Evolutionary conservation across 2,329 filamentous ascomycete species (phyloP), one percentile per base, ranked within the genome.

Genomic region (Elsinoe ampelina): DNA sequence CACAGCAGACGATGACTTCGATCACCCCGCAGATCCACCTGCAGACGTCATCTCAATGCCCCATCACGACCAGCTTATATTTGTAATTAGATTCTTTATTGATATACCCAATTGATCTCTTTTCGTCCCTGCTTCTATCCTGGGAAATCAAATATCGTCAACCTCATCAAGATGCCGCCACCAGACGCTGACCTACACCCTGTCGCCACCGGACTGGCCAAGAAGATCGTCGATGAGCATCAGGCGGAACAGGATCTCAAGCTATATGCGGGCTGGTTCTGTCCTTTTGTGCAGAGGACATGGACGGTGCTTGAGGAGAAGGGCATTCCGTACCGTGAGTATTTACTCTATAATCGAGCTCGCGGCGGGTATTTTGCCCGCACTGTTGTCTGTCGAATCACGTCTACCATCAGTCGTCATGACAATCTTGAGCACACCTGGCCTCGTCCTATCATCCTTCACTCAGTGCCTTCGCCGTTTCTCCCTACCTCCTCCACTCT

Each of bases 271-370:
- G 67, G 67, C 50, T 68, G 65, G 66, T 68, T 68, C 75, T 92
- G 78, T 64, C 78, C 79, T 55, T 77, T 77, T 62, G 74, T 89
- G 3, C 86, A 90, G 72, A 79, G 86, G 15, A 77, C 79, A 12
- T 89, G 86, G 84, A 83, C 89, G 59, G 80, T 84, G 1, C 77
- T 91, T 10, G 79, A 83, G 64, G 86, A 90, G 67, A 90, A 91
- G 68, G 71, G 76, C 1, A 85, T 89, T 30, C 79, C 81, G 13
- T 85, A 91, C 67, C 83, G 90, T 69, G 67, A 71, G 50, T 89
- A 64, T 69, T 62, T 20, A 52, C 26, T 22, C 17, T 20, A 8
- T 52, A 22, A 26, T 32, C 22, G 32, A 30, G 11, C 32, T 17
- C n/a, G 4, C 12, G 30, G 26, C 26, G 45, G 45, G 26, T 19